Evolutionary conservation across 2,329 filamentous ascomycete species (phyloP).

Genomic region (Mycosphaerella arachidis): DNA sequence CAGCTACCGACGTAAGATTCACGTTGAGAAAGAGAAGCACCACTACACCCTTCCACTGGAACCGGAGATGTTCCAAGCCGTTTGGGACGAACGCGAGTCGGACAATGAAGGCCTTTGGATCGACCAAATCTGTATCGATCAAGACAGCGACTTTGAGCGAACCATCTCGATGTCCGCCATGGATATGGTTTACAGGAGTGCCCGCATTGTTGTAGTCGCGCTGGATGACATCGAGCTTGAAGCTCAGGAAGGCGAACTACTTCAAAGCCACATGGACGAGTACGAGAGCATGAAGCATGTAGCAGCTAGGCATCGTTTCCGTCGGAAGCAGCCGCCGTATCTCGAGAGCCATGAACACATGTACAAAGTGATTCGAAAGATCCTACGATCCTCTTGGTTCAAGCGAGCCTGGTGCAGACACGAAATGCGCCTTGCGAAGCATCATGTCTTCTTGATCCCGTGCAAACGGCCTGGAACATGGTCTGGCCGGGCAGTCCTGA

Average conservation of each 20-base stretch:
- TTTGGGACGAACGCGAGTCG: conserved; percentile 35
- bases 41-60: conserved; percentile 39
- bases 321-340: conserved; percentile 30
- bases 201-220: conserved; percentile 38
- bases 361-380: conserved; percentile 33
- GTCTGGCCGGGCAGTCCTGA: conserved; percentile 27
- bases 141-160: conserved; percentile 38
- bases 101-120: conserved; percentile 42
- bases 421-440: conserved; percentile 40
- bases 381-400: conserved; percentile 42
- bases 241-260: conserved; percentile 33
- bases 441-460: conserved; percentile 40
- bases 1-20: conserved; percentile 40
- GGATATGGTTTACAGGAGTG: conserved; percentile 41
- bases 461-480: conserved; percentile 26
- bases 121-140: conserved; percentile 44
- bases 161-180: conserved; percentile 39
- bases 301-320: conserved; percentile 29
- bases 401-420: conserved; percentile 44
- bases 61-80: conserved; percentile 38
- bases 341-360: conserved; percentile 31
- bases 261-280: conserved; percentile 38
- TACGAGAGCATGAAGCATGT: conserved; percentile 32
- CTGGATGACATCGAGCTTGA: conserved; percentile 40
- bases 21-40: conserved; percentile 28